Base-by-base conservation (phyloP, 352 stramenopile species). In the Globisporangium irregulare region DNA sequence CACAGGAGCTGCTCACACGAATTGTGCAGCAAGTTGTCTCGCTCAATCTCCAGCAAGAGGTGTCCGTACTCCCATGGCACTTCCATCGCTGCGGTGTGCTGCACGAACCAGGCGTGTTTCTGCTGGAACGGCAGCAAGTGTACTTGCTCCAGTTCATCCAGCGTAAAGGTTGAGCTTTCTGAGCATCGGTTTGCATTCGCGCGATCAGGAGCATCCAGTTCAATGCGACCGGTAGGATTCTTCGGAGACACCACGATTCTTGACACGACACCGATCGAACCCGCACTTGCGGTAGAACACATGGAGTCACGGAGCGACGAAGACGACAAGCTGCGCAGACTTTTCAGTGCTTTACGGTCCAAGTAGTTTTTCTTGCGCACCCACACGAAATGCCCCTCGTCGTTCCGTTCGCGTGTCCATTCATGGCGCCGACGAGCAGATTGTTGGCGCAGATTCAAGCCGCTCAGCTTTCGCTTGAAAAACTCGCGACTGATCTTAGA, bases 41-140 rank as follows among this genome's bases (percentile, higher is more conserved):
- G 87, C 58, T 94, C 83, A 43, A 98, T 94, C 67, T 97, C 87
- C 12, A 95, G 68, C 43, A 93, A 71, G 55, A 94, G 79, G 56
- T 95, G 87, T n/a, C 83, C 88, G 55, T 94, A 93, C 60, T 95
- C 87, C 87, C 87, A 95, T 5, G 87, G 87, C 2, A 95, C 82
- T 62, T 95, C 87, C 73, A 95, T 89, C 1, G 87, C 81, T 1
- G 87, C 86, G 4, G 86, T 94, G 66, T 94, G 86, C 70, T 95
- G 86, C 6, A 94, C 86, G 74, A 95, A 95, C 87, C 87, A 95
- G 57, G 87, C 86, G 63, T 94, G 86, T 66, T 95, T 95, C 69
- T 94, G 87, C 79, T 94, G 87, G 73, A 95, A 95, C 29, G 87
- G 81, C 8, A 95, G 73, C 58, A 65, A 64, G 15, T 75, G 71